Percentiles rank a stretch among this genome's conserved stretches.
Conservation (phyloP, 805 yeast genomes). For the Saturnispora saitoi region DNA sequence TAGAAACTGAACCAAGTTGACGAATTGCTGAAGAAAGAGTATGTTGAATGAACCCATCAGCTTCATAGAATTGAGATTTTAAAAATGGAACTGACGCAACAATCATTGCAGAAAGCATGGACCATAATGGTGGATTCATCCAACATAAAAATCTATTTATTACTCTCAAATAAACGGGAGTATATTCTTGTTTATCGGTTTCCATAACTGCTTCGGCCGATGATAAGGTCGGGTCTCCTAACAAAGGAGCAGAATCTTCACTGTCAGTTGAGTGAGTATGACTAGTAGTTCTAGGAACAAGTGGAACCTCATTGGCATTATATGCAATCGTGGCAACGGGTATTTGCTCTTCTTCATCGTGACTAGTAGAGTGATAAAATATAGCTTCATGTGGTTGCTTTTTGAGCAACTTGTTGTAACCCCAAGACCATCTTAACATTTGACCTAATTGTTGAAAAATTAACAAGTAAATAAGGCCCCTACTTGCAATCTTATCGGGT, state of each 20-base stretch:
- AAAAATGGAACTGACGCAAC: conserved; percentile 60
- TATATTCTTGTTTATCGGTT: neutral
- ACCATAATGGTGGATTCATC: conserved; percentile 80
- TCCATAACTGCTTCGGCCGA: neutral
- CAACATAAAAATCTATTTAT: conserved; percentile 14
- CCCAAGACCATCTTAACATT: conserved; percentile 82
- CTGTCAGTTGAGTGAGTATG: neutral
- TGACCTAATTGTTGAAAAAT: conserved; percentile 81
- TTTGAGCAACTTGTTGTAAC: conserved; percentile 60
- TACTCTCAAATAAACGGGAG: neutral
- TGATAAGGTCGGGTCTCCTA: neutral
- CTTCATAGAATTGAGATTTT: conserved; percentile 48
- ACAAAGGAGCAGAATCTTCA: conserved; percentile 3
- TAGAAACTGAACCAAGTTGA: conserved; percentile 66
- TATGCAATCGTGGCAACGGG: neutral
- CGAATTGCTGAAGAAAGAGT: conserved; percentile 56
- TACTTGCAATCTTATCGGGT: conserved; percentile 62
- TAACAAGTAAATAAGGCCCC: conserved; percentile 66
- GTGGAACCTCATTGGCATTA: neutral
- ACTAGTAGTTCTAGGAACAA: neutral
- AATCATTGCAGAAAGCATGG: conserved; percentile 60
- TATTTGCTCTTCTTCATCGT: conserved; percentile 9
- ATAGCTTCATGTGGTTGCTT: conserved; percentile 36
- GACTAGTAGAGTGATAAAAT: conserved; percentile 10
- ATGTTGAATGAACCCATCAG: conserved; percentile 53